Percentiles rank a stretch among this genome's conserved stretches.
Evolutionary conservation across 495 filamentous ascomycete species (phyloP).

Genomic region (Penicillium fimorum): DNA sequence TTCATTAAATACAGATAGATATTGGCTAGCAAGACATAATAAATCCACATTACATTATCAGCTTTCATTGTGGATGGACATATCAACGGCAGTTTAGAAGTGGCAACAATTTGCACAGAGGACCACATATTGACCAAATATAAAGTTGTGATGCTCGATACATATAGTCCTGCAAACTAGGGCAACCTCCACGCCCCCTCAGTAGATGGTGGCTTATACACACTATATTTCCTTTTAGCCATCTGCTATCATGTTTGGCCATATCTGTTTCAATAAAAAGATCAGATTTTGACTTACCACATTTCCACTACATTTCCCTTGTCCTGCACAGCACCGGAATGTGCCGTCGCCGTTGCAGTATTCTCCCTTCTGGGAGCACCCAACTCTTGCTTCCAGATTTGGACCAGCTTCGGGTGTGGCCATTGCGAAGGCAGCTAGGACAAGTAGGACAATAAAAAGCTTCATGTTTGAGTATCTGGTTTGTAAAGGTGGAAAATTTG

Average conservation of each 20-base stretch:
- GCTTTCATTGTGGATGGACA: not conserved
- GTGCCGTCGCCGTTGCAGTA: conserved; percentile 7
- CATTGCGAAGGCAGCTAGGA: conserved; percentile 2
- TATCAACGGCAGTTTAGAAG: not conserved
- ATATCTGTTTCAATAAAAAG: not conserved
- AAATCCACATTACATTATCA: not conserved
- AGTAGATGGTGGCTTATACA: not conserved
- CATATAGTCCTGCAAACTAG: not conserved
- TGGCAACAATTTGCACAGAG: not conserved
- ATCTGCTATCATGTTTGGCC: not conserved
- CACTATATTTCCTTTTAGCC: not conserved
- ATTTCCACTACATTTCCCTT: conserved; percentile 6
- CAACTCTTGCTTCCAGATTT: conserved; percentile 9
- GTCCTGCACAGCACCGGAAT: conserved; percentile 9
- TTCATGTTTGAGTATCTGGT: not conserved
- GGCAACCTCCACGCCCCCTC: not conserved
- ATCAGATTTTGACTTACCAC: not conserved
- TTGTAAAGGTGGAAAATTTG: not conserved
- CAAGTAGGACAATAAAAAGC: conserved; percentile 2
- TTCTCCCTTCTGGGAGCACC: conserved; percentile 9
- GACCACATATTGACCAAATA: not conserved
- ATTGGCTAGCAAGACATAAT: not conserved
- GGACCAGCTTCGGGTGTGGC: conserved; percentile 1
- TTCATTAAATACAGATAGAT: no score
- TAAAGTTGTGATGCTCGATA: not conserved